These are phyloP conservation scores for Parasarocladium wereldwijsianum DNA, from an alignment of 2,329 filamentous ascomycete species.

Conservation along the genomic window DNA sequence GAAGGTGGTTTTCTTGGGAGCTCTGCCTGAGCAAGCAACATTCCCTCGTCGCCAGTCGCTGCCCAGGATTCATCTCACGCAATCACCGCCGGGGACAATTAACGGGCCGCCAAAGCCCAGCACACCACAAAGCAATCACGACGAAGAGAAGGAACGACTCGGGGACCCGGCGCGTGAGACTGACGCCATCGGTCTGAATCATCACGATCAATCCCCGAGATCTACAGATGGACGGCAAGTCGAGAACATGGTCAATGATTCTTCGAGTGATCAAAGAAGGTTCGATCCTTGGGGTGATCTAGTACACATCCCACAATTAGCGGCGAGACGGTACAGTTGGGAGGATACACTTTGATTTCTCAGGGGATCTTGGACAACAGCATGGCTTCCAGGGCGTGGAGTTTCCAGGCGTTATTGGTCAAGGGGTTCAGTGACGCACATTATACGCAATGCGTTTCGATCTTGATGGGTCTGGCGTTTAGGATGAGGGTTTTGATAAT, in stretches of 20 bases:
- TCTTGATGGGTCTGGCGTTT: no score
- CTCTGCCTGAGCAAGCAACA: conserved; percentile 32
- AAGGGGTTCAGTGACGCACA: background rate
- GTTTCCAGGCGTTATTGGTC: background rate
- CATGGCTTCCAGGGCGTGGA: background rate
- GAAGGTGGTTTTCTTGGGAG: conserved; percentile 38
- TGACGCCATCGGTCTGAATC: conserved; percentile 8
- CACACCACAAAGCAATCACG: conserved; percentile 43
- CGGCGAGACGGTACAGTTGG: conserved; percentile 36
- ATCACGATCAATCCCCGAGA: background rate
- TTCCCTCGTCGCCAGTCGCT: conserved; percentile 9
- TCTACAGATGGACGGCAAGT: no score
- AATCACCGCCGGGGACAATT: no score
- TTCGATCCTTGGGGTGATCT: conserved; percentile 22
- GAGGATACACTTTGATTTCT: conserved; percentile 19
- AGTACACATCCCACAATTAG: conserved; percentile 35
- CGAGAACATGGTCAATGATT: no score
- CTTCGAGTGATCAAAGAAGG: conserved; percentile 2
- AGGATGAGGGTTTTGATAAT: no score
- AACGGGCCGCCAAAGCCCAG: conserved; percentile 16
- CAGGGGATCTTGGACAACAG: background rate
- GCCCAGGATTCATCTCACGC: background rate
- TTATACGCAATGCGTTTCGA: no score
- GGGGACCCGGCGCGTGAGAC: conserved; percentile 14
- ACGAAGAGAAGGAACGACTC: conserved; percentile 33